These are phyloP conservation scores for Phytopythium kandeliae DNA, from an alignment of 352 stramenopile species.

Conservation along the genomic window DNA sequence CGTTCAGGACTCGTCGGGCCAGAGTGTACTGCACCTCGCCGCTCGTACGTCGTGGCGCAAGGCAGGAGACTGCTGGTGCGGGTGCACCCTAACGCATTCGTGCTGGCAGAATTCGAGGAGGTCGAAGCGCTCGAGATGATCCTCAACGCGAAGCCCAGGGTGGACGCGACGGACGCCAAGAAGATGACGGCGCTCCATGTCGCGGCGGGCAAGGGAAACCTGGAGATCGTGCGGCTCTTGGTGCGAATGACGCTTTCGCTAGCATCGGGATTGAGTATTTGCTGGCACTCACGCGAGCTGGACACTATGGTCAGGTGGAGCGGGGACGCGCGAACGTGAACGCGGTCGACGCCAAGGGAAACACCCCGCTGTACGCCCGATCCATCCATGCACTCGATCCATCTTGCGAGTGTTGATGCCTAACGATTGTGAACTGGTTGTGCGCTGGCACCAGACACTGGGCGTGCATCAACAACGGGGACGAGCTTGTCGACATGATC, in stretches of 20 bases:
- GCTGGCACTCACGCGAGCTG: background rate
- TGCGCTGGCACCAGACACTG: slow-evolving; percentile 39
- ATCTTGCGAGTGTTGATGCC: background rate
- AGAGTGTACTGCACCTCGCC: slow-evolving; percentile 62
- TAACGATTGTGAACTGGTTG: slow-evolving; percentile 1
- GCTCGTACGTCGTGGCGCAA: slow-evolving; percentile 46
- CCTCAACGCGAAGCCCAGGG: slow-evolving; percentile 49
- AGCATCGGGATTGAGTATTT: too few species aligned
- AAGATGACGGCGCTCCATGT: slow-evolving; percentile 76
- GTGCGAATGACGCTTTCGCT: slow-evolving; percentile 10
- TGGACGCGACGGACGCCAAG: slow-evolving; percentile 56
- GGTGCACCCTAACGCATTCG: background rate
- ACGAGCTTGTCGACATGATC: slow-evolving; percentile 38
- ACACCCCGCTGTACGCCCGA: slow-evolving; percentile 64
- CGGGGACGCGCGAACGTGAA: slow-evolving; percentile 54
- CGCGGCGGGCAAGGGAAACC: slow-evolving; percentile 53
- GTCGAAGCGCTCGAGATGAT: slow-evolving; percentile 53
- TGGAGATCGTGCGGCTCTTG: slow-evolving; percentile 52
- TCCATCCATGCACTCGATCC: too few species aligned
- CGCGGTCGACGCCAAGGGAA: slow-evolving; percentile 55
- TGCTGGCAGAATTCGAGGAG: slow-evolving; percentile 53
- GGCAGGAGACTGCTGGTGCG: too few species aligned
- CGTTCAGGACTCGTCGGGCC: slow-evolving; percentile 51
- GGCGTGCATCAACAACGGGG: slow-evolving; percentile 55
- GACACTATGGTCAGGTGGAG: slow-evolving; percentile 25